These are phyloP conservation scores for Emydomyces testavorans DNA, from an alignment of 2,329 filamentous ascomycete genomes.

Conservation along the genomic window DNA sequence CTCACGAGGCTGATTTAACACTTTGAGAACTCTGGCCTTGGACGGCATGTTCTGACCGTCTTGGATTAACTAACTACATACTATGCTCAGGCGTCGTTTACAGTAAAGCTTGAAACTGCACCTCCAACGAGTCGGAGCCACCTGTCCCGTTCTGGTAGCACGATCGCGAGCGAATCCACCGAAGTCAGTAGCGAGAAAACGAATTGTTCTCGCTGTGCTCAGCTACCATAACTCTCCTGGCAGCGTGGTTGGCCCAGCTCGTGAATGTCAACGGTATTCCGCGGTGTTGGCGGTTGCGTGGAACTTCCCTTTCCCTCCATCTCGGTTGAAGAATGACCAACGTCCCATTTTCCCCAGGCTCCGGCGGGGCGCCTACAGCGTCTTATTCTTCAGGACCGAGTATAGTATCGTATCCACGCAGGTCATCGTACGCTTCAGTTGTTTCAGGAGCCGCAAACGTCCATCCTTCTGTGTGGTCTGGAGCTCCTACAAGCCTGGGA, in stretches of 20 bases:
- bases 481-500: slow-evolving; percentile 24
- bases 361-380: slow-evolving; percentile 32
- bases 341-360: slow-evolving; percentile 31
- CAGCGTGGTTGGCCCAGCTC: not conserved
- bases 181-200: not conserved
- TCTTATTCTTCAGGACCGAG: slow-evolving; percentile 26
- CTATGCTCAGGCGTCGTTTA: not conserved
- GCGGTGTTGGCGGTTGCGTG: not conserved
- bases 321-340: slow-evolving; percentile 32
- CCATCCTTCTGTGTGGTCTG: slow-evolving; percentile 32
- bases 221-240: not conserved
- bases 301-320: not conserved
- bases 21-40: too few relatives aligned
- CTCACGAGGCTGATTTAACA: not conserved
- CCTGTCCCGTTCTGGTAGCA: not conserved
- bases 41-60: not conserved
- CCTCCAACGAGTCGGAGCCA: slow-evolving; percentile 1
- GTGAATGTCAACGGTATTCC: slow-evolving; percentile 3
- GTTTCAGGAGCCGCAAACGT: slow-evolving; percentile 41
- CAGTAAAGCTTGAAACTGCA: not conserved
- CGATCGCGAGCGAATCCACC: not conserved
- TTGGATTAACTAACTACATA: too few relatives aligned
- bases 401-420: slow-evolving; percentile 37
- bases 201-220: not conserved
- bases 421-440: slow-evolving; percentile 53